phyloP scores from a whole-genome alignment of 139 green algal genomes.

The Volvox africanus region DNA sequence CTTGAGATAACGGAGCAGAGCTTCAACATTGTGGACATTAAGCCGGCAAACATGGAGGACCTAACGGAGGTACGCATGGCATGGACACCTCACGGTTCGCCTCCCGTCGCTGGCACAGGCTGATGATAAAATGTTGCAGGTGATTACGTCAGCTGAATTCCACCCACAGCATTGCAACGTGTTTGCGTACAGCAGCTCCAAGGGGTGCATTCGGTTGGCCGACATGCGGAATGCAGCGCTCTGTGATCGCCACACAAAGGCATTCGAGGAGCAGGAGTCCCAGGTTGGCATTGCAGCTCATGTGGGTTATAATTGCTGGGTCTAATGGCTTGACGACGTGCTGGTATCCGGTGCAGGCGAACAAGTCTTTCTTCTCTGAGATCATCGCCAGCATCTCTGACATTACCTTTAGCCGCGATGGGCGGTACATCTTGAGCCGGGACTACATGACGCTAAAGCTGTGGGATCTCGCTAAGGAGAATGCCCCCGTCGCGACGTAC shows the following conservation, averaged over 20 bases:
- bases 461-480: constrained; percentile 96
- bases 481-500: constrained; percentile 85
- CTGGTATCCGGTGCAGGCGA: constrained; percentile 55
- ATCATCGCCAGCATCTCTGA: constrained; percentile 97
- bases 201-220: constrained; percentile 94
- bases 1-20: constrained; percentile 89
- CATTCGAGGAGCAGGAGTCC: constrained; percentile 84
- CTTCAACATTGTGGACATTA: constrained; percentile 99
- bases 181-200: constrained; percentile 95
- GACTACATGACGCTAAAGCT: constrained; percentile 99
- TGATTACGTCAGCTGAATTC: constrained; percentile 97
- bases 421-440: constrained; percentile 89
- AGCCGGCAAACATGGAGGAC: constrained; percentile 99
- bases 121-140: constrained; percentile 65
- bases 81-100: neutral
- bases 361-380: constrained; percentile 95
- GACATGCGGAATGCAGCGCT: constrained; percentile 93
- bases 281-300: constrained; percentile 49
- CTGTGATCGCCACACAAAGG: constrained; percentile 89
- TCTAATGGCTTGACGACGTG: neutral
- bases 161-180: constrained; percentile 92
- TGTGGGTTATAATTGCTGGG: neutral
- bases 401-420: constrained; percentile 92
- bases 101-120: neutral
- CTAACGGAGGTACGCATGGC: constrained; percentile 85